A percentile compares a stretch with the other conserved stretches of the same genome.
phyloP scores from a whole-genome alignment of 2,329 filamentous ascomycete genomes.

The Pseudogymnoascus sp. region DNA sequence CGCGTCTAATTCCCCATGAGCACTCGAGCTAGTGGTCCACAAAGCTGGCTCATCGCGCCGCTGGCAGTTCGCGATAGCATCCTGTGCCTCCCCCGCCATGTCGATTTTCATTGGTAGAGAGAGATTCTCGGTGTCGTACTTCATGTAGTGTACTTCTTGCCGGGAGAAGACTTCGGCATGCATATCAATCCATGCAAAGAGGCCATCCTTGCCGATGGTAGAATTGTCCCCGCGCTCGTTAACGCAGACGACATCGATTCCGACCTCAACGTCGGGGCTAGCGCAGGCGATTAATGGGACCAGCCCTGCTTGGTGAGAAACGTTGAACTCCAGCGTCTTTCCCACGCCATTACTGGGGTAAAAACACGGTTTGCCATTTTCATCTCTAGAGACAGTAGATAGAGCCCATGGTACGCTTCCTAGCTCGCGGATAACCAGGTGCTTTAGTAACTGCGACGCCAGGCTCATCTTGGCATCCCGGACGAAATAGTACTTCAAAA shows the following conservation, averaged over 20 bases:
- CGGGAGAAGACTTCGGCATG: slow-evolving; percentile 62
- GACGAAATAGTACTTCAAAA: slow-evolving; percentile 55
- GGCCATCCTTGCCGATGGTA: slow-evolving; percentile 51
- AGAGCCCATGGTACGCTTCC: slow-evolving; percentile 51
- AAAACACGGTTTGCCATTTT: slow-evolving; percentile 37
- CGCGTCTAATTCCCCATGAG: slow-evolving; percentile 26
- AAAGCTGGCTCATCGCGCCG: slow-evolving; percentile 16
- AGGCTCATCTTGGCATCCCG: slow-evolving; percentile 68
- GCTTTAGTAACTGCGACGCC: slow-evolving; percentile 65
- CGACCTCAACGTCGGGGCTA: slow-evolving; percentile 41
- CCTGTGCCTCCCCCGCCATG: not conserved
- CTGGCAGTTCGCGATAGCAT: slow-evolving; percentile 21
- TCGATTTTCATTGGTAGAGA: not conserved
- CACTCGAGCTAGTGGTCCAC: slow-evolving; percentile 19
- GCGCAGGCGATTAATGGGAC: slow-evolving; percentile 53
- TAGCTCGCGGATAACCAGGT: slow-evolving; percentile 53
- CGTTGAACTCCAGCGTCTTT: slow-evolving; percentile 48
- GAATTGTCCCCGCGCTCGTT: slow-evolving; percentile 56
- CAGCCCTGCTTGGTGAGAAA: slow-evolving; percentile 69
- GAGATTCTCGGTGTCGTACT: slow-evolving; percentile 31
- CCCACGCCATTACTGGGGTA: slow-evolving; percentile 8
- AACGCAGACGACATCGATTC: slow-evolving; percentile 69
- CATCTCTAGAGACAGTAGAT: slow-evolving; percentile 47
- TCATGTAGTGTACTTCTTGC: slow-evolving; percentile 54
- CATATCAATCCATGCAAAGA: slow-evolving; percentile 60